Evolutionary conservation across 108 stramenopile species (phyloP).

Genomic region (Conticribra guillardii): DNA sequence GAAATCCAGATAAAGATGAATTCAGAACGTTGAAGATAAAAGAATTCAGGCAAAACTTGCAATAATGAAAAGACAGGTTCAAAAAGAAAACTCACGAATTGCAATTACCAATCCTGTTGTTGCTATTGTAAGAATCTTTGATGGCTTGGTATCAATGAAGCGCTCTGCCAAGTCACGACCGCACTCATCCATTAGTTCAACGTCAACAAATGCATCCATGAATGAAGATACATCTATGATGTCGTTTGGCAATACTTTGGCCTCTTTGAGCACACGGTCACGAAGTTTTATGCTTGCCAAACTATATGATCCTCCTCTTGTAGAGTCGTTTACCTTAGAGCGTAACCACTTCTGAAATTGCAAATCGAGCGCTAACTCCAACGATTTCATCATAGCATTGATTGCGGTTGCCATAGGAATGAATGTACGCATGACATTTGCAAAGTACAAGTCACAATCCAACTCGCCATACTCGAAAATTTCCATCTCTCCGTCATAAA

Average conservation of each 20-base stretch:
- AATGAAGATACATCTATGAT: constrained; percentile 90
- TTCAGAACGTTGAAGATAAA: too few species aligned
- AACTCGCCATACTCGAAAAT: constrained; percentile 78
- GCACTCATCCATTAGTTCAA: constrained; percentile 89
- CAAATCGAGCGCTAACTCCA: constrained; percentile 70
- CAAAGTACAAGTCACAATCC: constrained; percentile 76
- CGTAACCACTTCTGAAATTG: constrained; percentile 81
- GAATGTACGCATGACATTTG: constrained; percentile 68
- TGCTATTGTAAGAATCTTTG: constrained; percentile 88
- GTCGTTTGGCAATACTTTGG: constrained; percentile 81
- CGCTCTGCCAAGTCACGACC: constrained; percentile 79
- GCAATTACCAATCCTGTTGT: constrained; percentile 90
- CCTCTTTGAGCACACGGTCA: constrained; percentile 88
- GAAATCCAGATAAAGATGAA: background rate
- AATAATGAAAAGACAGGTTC: background rate
- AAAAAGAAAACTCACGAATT: constrained; percentile 43
- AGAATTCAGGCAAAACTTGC: background rate
- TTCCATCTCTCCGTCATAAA: constrained; percentile 89
- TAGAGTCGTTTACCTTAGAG: constrained; percentile 54
- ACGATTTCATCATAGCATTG: constrained; percentile 73
- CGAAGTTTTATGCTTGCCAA: constrained; percentile 69
- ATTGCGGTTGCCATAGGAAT: constrained; percentile 76
- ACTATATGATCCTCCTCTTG: constrained; percentile 40
- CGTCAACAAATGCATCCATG: constrained; percentile 88
- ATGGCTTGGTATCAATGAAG: constrained; percentile 66